Base-by-base conservation (phyloP, 306 rosid genomes). In the Cicer arietinum region DNA sequence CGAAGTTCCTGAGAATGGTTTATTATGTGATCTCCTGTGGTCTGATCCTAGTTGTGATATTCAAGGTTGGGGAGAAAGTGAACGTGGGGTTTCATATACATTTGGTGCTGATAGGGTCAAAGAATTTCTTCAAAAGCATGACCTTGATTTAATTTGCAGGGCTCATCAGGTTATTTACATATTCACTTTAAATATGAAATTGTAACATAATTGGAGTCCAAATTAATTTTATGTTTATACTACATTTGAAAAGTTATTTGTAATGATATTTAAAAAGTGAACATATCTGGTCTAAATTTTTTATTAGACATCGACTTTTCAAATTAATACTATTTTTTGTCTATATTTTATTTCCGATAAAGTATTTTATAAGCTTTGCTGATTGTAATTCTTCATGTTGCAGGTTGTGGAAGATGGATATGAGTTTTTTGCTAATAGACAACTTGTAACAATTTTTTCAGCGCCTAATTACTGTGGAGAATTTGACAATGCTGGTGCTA, bases 401-500 rank as follows among this genome's bases (percentile, higher is more conserved):
- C 86, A 93, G 96, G 98, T 91, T 45, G 92, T 91, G 72, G 92
- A 91, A 85, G 97, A 94, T 53, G 97, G 98, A 60, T 94, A 94
- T 76, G 96, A 94, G 78, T 94, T 91, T 88, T 94, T 94, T 60
- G 94, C 92, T 18, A 74, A 88, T 42, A 85, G 90, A 74, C 82
- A 84, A 76, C 94, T 94, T 10, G 96, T 94, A 2, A 94, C 98
- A 10, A 77, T 91, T 44, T 94, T 94, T 76, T 91, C 97, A 0
- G 98, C 98, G 1, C 98, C 97, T 13, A 94, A 94, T 73, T 94
- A 91, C 74, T 94, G 98, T 78, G 97, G 96, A 12, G 97, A 91
- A 79, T 94, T 91, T 77, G 92, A 91, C 81, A 94, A 94, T 77
- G 97, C 91, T 7, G 96, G 96, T 75, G 94, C 94, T 60, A 88